Base-by-base conservation (phyloP, 495 filamentous ascomycete species). In the Thozetella sp. region DNA sequence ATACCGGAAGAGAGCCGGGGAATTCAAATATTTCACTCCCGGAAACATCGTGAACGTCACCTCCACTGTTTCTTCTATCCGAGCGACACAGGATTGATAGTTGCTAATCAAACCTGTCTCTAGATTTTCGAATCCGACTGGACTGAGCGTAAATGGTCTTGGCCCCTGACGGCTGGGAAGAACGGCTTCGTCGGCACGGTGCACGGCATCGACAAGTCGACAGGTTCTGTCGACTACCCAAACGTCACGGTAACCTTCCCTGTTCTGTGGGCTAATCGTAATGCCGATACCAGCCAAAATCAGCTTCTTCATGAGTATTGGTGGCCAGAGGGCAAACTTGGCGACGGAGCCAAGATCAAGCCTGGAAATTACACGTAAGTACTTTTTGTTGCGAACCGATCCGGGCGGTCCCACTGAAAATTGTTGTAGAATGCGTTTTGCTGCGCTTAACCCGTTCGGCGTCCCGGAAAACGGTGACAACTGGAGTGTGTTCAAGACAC, bases 321-420 rank as follows among this genome's bases (percentile, higher is more conserved):
- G 59, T 77, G 75, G 75, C 63, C 65, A 48, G 43, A 48, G 3
- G 75, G 75, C 22, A 63, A 66, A 54, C 52, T 76, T 58, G 66
- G 58, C 2, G 62, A 72, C 25, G 74, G 75, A 13, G 65, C 58
- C 20, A 63, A 69, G 11, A 70, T 77, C 37, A 60, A 61, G 24
- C 63, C 69, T 20, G 75, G 74, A 15, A 71, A 74, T 23, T 77
- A 77, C 51, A 67, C 60, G 57, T 76, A 50, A 66, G 68, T 51
- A 24, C 48, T 20, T n/a, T 9, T 22, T n/a, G 19, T 25, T 40
- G 19, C 22, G 2, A 22, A 22, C 34, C 24, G 10, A 11, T 4
- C 43, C n/a, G 30, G n/a, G 12, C 11, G 40, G 22, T 17, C 6
- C 27, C 51, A 9, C 23, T 17, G 22, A 20, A 34, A 25, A 23